Evolutionary conservation across 805 yeast genomes (phyloP).

Genomic region (Hanseniaspora osmophila): DNA sequence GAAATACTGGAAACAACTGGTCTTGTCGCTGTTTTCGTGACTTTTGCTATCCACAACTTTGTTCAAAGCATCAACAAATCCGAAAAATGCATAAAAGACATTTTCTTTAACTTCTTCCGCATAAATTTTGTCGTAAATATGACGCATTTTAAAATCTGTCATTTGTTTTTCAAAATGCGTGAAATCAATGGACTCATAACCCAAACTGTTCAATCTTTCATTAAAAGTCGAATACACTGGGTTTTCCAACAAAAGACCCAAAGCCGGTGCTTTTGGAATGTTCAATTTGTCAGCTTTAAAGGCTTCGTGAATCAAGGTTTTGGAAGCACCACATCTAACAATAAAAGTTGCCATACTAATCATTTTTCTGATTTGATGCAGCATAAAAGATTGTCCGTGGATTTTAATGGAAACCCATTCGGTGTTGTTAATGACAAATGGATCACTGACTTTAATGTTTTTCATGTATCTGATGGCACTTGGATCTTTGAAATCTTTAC

Average conservation of each 20-base stretch:
- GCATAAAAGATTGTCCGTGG: conserved; percentile 96
- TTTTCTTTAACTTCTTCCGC: conserved; percentile 80
- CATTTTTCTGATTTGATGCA: conserved; percentile 96
- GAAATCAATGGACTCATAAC: conserved; percentile 65
- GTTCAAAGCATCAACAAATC: conserved; percentile 72
- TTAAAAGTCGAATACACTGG: conserved; percentile 88
- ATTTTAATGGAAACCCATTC: conserved; percentile 94
- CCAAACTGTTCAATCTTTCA: conserved; percentile 51
- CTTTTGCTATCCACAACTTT: conserved; percentile 39
- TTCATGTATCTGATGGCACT: conserved; percentile 79
- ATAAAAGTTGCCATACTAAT: conserved; percentile 85
- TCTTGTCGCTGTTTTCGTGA: conserved; percentile 20
- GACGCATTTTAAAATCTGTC: conserved; percentile 74
- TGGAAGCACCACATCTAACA: conserved; percentile 76
- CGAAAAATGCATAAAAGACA: conserved; percentile 79
- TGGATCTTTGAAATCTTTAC: conserved; percentile 72
- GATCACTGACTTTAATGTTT: conserved; percentile 63
- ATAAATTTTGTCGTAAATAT: conserved; percentile 84
- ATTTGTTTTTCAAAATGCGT: conserved; percentile 51
- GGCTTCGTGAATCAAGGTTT: conserved; percentile 60
- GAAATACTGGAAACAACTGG: conserved; percentile 10
- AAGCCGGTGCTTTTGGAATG: conserved; percentile 94
- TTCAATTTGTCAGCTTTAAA: conserved; percentile 64
- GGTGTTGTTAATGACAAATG: conserved; percentile 81
- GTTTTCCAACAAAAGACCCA: conserved; percentile 77